phyloP scores from a whole-genome alignment of 1,284 basidiomycete species.

The Tausonia pullulans region DNA sequence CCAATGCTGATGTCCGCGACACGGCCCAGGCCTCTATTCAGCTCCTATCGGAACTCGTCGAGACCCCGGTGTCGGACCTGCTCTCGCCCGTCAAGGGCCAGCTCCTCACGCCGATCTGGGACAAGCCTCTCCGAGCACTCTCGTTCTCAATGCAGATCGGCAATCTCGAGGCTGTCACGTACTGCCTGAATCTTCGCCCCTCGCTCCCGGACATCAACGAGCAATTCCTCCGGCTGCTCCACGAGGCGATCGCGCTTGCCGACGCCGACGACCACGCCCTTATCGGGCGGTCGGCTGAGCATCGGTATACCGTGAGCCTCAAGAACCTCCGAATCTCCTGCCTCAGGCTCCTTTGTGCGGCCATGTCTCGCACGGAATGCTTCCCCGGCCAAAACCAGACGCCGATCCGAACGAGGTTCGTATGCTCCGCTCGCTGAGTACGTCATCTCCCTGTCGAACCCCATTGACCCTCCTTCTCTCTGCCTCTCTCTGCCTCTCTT shows the following conservation, averaged over 20 bases:
- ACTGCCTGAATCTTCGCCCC: slow-evolving; percentile 71
- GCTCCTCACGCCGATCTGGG: slow-evolving; percentile 80
- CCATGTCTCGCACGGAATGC: slow-evolving; percentile 90
- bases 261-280: slow-evolving; percentile 87
- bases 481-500: slow-evolving; percentile 12
- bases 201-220: slow-evolving; percentile 83
- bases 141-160: slow-evolving; percentile 96
- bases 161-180: slow-evolving; percentile 94
- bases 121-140: slow-evolving; percentile 90
- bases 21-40: slow-evolving; percentile 75
- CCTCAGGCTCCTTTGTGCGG: slow-evolving; percentile 82
- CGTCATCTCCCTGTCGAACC: background rate
- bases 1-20: slow-evolving; percentile 74
- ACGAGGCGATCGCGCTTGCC: slow-evolving; percentile 88
- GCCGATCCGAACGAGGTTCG: slow-evolving; percentile 71
- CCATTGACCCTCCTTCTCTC: background rate
- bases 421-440: background rate
- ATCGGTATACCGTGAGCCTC: slow-evolving; percentile 73
- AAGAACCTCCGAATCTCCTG: slow-evolving; percentile 90
- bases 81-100: slow-evolving; percentile 77
- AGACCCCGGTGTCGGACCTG: slow-evolving; percentile 62
- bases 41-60: slow-evolving; percentile 63
- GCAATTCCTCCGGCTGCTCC: slow-evolving; percentile 80
- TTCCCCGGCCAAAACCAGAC: slow-evolving; percentile 55
- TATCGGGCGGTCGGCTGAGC: slow-evolving; percentile 58